Conservation (phyloP, 108 stramenopile species). For the Stephanodiscus minutulus region DNA sequence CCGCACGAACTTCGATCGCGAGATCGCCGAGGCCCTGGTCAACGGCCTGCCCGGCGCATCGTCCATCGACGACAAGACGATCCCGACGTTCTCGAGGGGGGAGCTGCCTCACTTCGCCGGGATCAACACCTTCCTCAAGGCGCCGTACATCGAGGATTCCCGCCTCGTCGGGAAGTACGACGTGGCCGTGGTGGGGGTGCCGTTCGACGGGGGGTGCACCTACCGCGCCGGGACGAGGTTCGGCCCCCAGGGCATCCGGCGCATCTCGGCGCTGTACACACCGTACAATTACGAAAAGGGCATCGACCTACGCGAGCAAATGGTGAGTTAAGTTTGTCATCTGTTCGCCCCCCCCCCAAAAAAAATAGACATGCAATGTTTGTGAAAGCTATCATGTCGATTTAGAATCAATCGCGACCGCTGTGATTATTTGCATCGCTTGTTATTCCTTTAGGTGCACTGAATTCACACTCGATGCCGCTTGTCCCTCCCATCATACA, state of each 20-base stretch:
- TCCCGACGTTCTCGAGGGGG: constrained; percentile 77
- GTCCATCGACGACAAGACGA: constrained; percentile 76
- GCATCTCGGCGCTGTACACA: constrained; percentile 76
- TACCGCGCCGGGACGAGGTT: constrained; percentile 83
- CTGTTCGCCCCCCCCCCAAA: too few relatives aligned
- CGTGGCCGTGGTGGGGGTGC: constrained; percentile 77
- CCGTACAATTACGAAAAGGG: constrained; percentile 88
- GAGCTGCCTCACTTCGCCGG: constrained; percentile 87
- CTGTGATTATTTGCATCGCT: too few relatives aligned
- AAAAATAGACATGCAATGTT: too few relatives aligned
- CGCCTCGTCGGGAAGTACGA: constrained; percentile 66
- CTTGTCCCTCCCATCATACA: too few relatives aligned
- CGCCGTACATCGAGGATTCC: constrained; percentile 77
- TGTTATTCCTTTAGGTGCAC: background rate
- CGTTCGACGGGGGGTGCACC: constrained; percentile 85
- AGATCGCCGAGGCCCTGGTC: constrained; percentile 53
- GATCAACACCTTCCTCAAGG: constrained; percentile 86
- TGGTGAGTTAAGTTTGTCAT: constrained; percentile 52
- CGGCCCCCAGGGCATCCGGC: constrained; percentile 84
- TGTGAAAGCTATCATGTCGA: too few relatives aligned
- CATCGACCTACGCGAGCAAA: constrained; percentile 84
- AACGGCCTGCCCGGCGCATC: constrained; percentile 78
- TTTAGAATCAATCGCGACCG: background rate
- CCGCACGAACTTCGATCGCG: constrained; percentile 51
- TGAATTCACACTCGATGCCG: background rate